A percentile compares a stretch with the other conserved stretches of the same genome.
phyloP scores from a whole-genome alignment of 1,139 yeast genomes.

The Hyphopichia burtonii region DNA sequence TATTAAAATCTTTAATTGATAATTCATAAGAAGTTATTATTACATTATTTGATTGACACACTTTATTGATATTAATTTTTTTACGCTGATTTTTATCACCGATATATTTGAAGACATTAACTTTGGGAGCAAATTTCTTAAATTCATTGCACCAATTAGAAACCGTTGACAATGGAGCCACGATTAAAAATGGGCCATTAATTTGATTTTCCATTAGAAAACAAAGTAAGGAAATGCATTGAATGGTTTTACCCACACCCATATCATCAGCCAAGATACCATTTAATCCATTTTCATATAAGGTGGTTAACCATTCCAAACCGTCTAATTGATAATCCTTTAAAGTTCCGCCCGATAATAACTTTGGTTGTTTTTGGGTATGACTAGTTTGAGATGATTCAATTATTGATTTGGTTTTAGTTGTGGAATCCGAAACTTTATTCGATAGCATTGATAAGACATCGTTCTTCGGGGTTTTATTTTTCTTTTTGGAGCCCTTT shows the following conservation, averaged over 20 bases:
- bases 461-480: too few relatives aligned
- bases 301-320: slow-evolving; percentile 81
- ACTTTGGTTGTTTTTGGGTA: slow-evolving; percentile 56
- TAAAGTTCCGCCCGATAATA: slow-evolving; percentile 65
- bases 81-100: slow-evolving; percentile 62
- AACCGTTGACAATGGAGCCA: slow-evolving; percentile 85
- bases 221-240: slow-evolving; percentile 75
- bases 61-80: slow-evolving; percentile 23
- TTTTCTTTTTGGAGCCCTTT: slow-evolving; percentile 9
- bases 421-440: slow-evolving; percentile 18
- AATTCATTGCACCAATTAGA: slow-evolving; percentile 83
- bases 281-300: slow-evolving; percentile 90
- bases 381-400: slow-evolving; percentile 21
- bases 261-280: slow-evolving; percentile 96
- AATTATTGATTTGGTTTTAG: slow-evolving; percentile 20
- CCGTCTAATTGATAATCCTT: slow-evolving; percentile 90
- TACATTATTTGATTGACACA: slow-evolving; percentile 30
- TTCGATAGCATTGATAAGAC: slow-evolving; percentile 23
- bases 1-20: slow-evolving; percentile 62
- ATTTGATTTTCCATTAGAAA: slow-evolving; percentile 79
- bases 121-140: slow-evolving; percentile 65
- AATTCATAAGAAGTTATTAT: slow-evolving; percentile 83
- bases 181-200: slow-evolving; percentile 79
- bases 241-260: slow-evolving; percentile 94
- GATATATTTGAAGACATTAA: slow-evolving; percentile 63